A percentile compares a stretch with the other conserved stretches of the same genome.
Evolutionary conservation across 345 rosid genomes (phyloP).

Genomic region (Lagerstroemia speciosa): DNA sequence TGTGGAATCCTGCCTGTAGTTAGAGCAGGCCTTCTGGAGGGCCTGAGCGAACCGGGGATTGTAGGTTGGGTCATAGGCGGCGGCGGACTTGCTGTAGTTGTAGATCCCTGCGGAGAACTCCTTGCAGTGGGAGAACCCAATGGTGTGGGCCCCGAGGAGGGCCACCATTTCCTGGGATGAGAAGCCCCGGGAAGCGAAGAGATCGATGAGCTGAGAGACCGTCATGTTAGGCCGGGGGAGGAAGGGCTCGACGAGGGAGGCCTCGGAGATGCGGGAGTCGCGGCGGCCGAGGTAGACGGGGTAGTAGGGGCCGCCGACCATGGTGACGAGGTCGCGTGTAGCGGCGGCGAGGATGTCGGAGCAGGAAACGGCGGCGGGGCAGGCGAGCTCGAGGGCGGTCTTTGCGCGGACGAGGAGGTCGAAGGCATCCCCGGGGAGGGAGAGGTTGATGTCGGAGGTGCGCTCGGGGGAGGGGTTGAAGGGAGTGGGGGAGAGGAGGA

Average conservation of each 20-base stretch:
- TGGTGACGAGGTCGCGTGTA: conserved; percentile 60
- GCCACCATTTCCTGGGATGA: conserved; percentile 74
- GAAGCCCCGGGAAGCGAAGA: conserved; percentile 56
- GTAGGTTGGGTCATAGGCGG: conserved; percentile 30
- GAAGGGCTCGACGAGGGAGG: conserved; percentile 34
- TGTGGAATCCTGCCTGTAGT: conserved; percentile 51
- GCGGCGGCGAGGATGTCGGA: conserved; percentile 83
- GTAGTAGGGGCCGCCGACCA: conserved; percentile 73
- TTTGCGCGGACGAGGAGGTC: conserved; percentile 71
- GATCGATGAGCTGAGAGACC: conserved; percentile 34
- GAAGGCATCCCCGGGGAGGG: conserved; percentile 87
- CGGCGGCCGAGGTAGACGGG: conserved; percentile 61
- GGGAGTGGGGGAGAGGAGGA: conserved; percentile 7
- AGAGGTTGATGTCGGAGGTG: conserved; percentile 64
- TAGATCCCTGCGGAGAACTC: conserved; percentile 42
- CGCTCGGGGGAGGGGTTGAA: conserved; percentile 65
- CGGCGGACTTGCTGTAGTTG: conserved; percentile 15
- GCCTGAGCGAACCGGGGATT: conserved; percentile 66
- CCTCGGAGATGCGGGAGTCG: conserved; percentile 45
- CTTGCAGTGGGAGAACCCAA: conserved; percentile 90
- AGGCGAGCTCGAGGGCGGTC: conserved; percentile 76
- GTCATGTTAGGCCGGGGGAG: conserved; percentile 63
- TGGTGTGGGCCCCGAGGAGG: conserved; percentile 78
- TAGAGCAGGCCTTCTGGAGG: conserved; percentile 54
- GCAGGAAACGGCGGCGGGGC: conserved; percentile 83